phyloP scores from a whole-genome alignment of 2,329 filamentous ascomycete genomes.

The Ceratocystis albifundus region DNA sequence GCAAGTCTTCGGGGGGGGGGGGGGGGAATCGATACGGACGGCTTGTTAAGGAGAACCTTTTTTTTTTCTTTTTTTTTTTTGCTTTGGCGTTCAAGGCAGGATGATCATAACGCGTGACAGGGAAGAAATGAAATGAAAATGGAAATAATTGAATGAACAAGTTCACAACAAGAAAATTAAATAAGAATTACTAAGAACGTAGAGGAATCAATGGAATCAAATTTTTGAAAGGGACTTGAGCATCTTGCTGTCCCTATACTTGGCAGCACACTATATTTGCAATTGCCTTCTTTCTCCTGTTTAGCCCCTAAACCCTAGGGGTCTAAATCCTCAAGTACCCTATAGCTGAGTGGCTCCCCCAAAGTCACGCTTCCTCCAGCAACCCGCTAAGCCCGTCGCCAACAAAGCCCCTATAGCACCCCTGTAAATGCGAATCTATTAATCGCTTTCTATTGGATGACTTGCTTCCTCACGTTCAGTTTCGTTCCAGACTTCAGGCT shows the following conservation, averaged over 20 bases:
- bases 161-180: slow-evolving; percentile 12
- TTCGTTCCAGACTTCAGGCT: not conserved
- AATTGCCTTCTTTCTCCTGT: no score
- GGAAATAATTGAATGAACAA: no score
- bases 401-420: not conserved
- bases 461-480: no score
- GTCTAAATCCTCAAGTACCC: no score
- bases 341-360: not conserved
- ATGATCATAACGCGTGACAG: slow-evolving; percentile 12
- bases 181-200: slow-evolving; percentile 4
- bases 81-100: not conserved
- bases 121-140: not conserved
- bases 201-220: not conserved
- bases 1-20: not conserved
- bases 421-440: not conserved
- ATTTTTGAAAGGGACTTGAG: not conserved
- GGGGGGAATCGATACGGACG: not conserved
- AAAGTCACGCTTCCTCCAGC: not conserved
- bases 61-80: no score
- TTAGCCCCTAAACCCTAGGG: no score
- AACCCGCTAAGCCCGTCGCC: not conserved
- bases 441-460: not conserved
- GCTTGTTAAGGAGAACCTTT: no score
- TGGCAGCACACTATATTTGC: no score
- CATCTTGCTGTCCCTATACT: no score